These are phyloP conservation scores for Polychaeton citri DNA, from an alignment of 2,329 filamentous ascomycete genomes.

Conservation along the genomic window DNA sequence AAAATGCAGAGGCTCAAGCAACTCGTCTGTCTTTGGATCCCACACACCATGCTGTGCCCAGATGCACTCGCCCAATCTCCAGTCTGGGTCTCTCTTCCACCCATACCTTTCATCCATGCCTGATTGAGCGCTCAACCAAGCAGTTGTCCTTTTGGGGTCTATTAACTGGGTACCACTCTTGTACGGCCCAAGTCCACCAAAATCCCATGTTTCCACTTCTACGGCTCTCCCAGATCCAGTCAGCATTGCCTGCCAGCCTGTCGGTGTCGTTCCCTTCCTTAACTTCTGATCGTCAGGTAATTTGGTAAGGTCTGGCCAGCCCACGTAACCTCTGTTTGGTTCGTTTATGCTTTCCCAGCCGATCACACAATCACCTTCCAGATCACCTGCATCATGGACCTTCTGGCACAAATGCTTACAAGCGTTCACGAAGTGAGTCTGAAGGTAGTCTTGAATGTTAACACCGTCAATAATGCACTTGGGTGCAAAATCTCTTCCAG, in stretches of 20 bases:
- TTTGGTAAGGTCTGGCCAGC: slow-evolving; percentile 64
- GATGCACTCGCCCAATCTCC: slow-evolving; percentile 87
- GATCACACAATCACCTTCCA: slow-evolving; percentile 76
- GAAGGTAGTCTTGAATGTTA: slow-evolving; percentile 93
- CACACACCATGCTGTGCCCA: slow-evolving; percentile 97
- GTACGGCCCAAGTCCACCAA: slow-evolving; percentile 83
- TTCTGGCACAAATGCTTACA: slow-evolving; percentile 67
- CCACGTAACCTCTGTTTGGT: slow-evolving; percentile 77
- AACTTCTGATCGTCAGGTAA: slow-evolving; percentile 80
- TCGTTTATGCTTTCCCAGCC: slow-evolving; percentile 97
- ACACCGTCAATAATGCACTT: slow-evolving; percentile 89
- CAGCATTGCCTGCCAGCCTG: slow-evolving; percentile 84
- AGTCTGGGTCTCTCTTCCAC: slow-evolving; percentile 74
- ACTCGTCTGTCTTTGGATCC: slow-evolving; percentile 64
- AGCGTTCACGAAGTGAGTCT: slow-evolving; percentile 71
- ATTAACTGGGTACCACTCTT: slow-evolving; percentile 73
- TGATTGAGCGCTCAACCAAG: slow-evolving; percentile 63
- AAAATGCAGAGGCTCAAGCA: slow-evolving; percentile 82
- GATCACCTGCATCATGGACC: slow-evolving; percentile 78
- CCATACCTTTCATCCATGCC: slow-evolving; percentile 82
- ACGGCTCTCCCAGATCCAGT: slow-evolving; percentile 83
- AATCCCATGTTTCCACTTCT: slow-evolving; percentile 84
- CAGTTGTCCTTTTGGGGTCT: slow-evolving; percentile 72
- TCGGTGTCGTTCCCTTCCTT: slow-evolving; percentile 85
- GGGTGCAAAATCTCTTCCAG: slow-evolving; percentile 78